These are phyloP conservation scores for Starmera caribaea DNA, from an alignment of 805 yeast species.

Conservation along the genomic window DNA sequence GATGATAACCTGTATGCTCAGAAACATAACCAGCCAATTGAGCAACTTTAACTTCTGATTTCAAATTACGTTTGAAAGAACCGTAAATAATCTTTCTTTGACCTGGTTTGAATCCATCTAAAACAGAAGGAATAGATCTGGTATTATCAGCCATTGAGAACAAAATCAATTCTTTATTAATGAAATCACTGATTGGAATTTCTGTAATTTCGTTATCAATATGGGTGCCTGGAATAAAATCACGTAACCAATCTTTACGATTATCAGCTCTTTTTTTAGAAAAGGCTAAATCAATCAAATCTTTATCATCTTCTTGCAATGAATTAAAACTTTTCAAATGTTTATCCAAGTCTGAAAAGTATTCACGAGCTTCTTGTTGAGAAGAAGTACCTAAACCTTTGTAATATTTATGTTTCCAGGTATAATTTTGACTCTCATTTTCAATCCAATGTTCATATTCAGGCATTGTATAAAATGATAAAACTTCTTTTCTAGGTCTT, in stretches of 20 bases:
- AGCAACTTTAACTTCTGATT: constrained; percentile 76
- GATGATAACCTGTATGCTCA: constrained; percentile 88
- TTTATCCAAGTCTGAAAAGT: constrained; percentile 73
- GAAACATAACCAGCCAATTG: constrained; percentile 85
- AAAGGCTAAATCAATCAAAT: constrained; percentile 81
- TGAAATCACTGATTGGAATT: constrained; percentile 89
- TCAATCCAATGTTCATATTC: constrained; percentile 93
- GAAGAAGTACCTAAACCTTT: constrained; percentile 98
- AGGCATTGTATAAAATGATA: constrained; percentile 89
- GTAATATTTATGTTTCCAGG: constrained; percentile 92
- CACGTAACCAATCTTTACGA: constrained; percentile 92
- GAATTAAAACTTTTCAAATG: constrained; percentile 84
- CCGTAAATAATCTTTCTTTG: constrained; percentile 91
- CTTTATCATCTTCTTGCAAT: constrained; percentile 68
- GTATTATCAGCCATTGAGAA: constrained; percentile 96
- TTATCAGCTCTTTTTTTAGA: constrained; percentile 94
- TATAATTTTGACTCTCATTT: constrained; percentile 57
- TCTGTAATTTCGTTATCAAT: constrained; percentile 66
- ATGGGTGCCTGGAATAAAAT: constrained; percentile 86
- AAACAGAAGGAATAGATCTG: constrained; percentile 86
- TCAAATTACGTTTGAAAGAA: constrained; percentile 72
- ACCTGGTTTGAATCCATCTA: constrained; percentile 96
- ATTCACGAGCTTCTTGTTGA: constrained; percentile 74
- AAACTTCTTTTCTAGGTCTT: constrained; percentile 45
- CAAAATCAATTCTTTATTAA: constrained; percentile 87